phyloP scores from a whole-genome alignment of 2,329 filamentous ascomycete genomes.

The Fusarium udum region DNA sequence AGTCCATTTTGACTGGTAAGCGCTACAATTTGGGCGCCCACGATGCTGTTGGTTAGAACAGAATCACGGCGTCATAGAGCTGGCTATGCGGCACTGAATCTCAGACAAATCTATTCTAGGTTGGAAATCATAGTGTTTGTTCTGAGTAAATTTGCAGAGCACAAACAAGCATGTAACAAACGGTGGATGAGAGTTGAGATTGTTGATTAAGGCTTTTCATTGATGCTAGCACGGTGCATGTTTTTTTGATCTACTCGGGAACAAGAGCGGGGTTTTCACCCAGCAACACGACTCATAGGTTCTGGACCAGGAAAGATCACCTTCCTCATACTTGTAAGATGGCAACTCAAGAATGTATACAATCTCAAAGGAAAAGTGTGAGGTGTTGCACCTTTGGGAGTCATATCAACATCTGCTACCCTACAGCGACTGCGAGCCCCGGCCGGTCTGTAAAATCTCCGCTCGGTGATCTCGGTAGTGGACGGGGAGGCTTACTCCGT shows the following conservation, averaged over 20 bases:
- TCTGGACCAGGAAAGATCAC: too few relatives aligned
- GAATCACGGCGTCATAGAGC: conserved; percentile 9
- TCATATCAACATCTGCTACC: not conserved
- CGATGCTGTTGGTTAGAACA: not conserved
- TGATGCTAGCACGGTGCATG: not conserved
- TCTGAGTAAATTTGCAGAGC: too few relatives aligned
- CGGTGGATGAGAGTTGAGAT: not conserved
- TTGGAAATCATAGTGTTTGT: not conserved
- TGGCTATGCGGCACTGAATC: not conserved
- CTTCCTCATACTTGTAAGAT: not conserved
- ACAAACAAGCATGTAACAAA: not conserved
- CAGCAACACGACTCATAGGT: too few relatives aligned
- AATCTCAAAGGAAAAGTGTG: not conserved
- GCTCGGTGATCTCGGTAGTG: not conserved
- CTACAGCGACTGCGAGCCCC: not conserved
- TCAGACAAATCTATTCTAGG: not conserved
- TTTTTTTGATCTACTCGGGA: not conserved
- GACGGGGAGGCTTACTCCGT: not conserved
- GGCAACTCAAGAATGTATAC: not conserved
- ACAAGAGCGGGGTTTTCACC: not conserved
- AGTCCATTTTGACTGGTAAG: not conserved
- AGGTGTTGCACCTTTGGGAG: not conserved
- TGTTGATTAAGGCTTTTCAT: not conserved
- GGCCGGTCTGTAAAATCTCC: not conserved
- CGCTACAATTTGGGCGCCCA: not conserved